Conservation (phyloP, 148 eudicot species). For the Silene uniflora region DNA sequence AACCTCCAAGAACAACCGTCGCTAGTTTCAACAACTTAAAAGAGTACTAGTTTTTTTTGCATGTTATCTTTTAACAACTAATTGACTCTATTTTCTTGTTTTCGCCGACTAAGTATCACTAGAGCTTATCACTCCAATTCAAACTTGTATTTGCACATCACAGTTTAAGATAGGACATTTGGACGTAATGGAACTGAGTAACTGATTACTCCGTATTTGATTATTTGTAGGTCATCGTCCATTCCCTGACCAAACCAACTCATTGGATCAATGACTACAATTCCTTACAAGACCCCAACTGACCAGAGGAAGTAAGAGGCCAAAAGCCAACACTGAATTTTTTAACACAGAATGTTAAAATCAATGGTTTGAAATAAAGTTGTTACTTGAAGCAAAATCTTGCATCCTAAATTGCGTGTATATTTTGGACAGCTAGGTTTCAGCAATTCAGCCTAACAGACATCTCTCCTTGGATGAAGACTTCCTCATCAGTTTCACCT, state of each 20-base stretch:
- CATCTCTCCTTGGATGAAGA: not conserved
- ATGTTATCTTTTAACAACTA: not conserved
- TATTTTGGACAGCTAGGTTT: too few species aligned
- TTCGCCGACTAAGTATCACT: not conserved
- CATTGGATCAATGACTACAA: not conserved
- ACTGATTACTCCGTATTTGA: not conserved
- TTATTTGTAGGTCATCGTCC: not conserved
- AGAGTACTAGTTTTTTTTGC: not conserved
- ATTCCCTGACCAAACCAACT: not conserved
- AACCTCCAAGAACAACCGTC: not conserved
- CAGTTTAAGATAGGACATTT: not conserved
- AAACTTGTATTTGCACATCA: not conserved
- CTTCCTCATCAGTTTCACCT: too few species aligned
- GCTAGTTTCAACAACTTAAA: not conserved
- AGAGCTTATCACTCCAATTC: not conserved
- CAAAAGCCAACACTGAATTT: too few species aligned
- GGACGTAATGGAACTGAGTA: too few species aligned
- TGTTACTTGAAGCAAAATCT: too few species aligned
- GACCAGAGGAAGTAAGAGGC: not conserved
- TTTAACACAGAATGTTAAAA: too few species aligned
- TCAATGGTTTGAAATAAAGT: not conserved
- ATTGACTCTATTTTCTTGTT: conserved; percentile 1
- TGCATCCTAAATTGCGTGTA: too few species aligned
- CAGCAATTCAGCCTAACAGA: not conserved
- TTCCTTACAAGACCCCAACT: not conserved